Evolutionary conservation across 208 protist species (phyloP).

Genomic region (Tritrichomonas musculus): DNA sequence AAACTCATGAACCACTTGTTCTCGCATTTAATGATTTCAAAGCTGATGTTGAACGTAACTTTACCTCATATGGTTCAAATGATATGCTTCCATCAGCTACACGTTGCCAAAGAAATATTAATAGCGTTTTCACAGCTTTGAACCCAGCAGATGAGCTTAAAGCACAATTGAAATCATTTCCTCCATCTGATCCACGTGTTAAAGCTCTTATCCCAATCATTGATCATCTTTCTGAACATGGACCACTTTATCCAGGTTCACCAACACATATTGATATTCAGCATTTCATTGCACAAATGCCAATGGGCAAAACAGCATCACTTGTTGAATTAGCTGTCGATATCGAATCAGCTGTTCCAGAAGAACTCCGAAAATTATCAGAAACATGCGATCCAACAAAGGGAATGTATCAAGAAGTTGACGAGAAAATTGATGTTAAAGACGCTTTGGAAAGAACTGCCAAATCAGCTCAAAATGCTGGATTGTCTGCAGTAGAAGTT

Average conservation of each 20-base stretch:
- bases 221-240: not conserved
- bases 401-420: not conserved
- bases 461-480: not conserved
- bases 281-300: not conserved
- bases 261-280: not conserved
- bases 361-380: not conserved
- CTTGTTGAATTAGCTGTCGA: not conserved
- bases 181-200: not conserved
- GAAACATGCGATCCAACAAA: not conserved
- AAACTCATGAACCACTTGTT: not conserved
- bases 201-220: not conserved
- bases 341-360: conserved; percentile 1
- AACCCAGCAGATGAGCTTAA: not conserved
- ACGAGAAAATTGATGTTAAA: not conserved
- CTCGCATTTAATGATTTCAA: not conserved
- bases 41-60: not conserved
- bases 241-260: not conserved
- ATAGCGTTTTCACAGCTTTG: not conserved
- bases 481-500: not conserved
- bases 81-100: not conserved
- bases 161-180: not conserved
- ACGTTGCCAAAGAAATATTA: not conserved
- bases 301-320: not conserved
- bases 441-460: not conserved
- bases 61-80: not conserved